Evolutionary conservation across 2,329 filamentous ascomycete species (phyloP).

Genomic region (Gaeumannomyces sp.): DNA sequence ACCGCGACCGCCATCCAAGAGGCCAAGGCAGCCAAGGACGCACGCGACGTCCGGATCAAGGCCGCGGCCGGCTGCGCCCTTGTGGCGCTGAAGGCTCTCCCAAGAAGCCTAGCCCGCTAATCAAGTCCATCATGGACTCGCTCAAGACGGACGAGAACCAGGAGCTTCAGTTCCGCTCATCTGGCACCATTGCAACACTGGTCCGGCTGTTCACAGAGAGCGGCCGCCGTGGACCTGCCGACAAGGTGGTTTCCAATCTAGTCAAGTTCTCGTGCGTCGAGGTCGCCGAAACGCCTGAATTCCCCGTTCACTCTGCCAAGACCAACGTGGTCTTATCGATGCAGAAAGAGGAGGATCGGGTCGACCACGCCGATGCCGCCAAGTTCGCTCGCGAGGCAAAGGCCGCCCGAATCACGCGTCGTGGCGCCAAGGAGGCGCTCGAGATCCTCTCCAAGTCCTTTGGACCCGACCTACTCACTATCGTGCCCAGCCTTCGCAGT

Average conservation of each 20-base stretch:
- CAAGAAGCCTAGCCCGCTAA: slow-evolving; percentile 87
- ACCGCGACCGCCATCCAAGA: slow-evolving; percentile 70
- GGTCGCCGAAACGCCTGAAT: slow-evolving; percentile 94
- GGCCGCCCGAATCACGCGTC: slow-evolving; percentile 80
- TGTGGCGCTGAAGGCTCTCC: slow-evolving; percentile 78
- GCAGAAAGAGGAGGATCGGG: slow-evolving; percentile 92
- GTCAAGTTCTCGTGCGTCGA: slow-evolving; percentile 98
- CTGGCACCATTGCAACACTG: slow-evolving; percentile 74
- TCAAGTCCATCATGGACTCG: slow-evolving; percentile 98
- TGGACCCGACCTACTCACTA: slow-evolving; percentile 69
- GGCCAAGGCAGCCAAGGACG: slow-evolving; percentile 70
- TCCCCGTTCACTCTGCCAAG: slow-evolving; percentile 73
- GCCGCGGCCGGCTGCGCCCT: slow-evolving; percentile 82
- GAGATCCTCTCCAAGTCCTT: slow-evolving; percentile 81
- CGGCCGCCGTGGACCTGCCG: slow-evolving; percentile 76
- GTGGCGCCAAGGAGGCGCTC: slow-evolving; percentile 89
- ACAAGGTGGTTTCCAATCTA: slow-evolving; percentile 92
- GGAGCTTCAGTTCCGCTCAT: slow-evolving; percentile 81
- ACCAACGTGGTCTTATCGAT: slow-evolving; percentile 82
- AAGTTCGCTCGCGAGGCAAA: slow-evolving; percentile 87
- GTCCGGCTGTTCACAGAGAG: slow-evolving; percentile 80
- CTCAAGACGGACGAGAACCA: slow-evolving; percentile 91
- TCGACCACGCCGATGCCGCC: slow-evolving; percentile 84
- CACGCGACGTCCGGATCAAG: slow-evolving; percentile 78
- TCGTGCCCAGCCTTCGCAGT: slow-evolving; percentile 71